phyloP scores from a whole-genome alignment of 1,284 basidiomycete species.

The Paramarasmius palmivorus region DNA sequence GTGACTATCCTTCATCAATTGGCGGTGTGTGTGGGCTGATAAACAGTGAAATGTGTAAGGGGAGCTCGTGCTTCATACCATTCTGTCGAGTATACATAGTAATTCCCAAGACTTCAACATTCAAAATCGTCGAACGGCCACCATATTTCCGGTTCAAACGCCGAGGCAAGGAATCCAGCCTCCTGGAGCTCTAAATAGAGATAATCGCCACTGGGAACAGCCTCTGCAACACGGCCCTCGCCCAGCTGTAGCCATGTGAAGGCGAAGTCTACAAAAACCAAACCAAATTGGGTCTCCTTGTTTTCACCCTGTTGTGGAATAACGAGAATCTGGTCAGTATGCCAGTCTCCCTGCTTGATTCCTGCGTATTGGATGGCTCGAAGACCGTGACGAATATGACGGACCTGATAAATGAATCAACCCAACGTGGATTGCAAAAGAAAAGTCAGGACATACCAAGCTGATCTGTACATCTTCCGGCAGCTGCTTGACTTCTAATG shows the following conservation, averaged over 20 bases:
- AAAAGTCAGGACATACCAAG: too few species aligned
- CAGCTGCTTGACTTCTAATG: too few species aligned
- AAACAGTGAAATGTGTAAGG: too few species aligned
- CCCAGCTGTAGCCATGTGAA: neutral
- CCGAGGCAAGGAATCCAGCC: neutral
- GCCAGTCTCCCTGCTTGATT: conserved; percentile 5
- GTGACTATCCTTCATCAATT: too few species aligned
- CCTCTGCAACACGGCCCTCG: neutral
- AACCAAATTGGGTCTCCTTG: neutral
- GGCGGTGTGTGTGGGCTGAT: too few species aligned
- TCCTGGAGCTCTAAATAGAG: neutral
- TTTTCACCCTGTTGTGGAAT: neutral
- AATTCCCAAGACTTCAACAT: too few species aligned
- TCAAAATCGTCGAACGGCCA: neutral
- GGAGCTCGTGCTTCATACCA: too few species aligned
- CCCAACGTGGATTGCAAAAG: too few species aligned
- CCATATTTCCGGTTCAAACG: neutral
- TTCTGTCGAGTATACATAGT: too few species aligned
- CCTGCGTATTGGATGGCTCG: conserved; percentile 1
- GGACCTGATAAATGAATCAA: too few species aligned
- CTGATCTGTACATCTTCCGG: too few species aligned
- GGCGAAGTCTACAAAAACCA: conserved; percentile 6
- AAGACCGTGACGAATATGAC: neutral
- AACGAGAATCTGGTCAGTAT: conserved; percentile 3
- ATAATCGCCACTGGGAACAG: neutral